phyloP scores from a whole-genome alignment of 192 early-diverging fungal species.

The Podila horticola region DNA sequence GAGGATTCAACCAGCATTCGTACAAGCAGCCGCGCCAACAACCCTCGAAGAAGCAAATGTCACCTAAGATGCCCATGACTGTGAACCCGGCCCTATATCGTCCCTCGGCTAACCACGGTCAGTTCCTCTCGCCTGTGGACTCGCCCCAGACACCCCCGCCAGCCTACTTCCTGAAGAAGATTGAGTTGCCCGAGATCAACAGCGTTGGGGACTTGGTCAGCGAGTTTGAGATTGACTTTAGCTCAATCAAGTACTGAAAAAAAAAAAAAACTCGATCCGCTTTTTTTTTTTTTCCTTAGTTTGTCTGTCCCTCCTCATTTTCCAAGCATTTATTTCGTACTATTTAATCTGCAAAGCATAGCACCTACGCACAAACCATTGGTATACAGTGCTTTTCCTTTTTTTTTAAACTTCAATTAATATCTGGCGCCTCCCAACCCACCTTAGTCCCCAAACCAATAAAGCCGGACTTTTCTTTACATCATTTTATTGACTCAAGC shows the following conservation, averaged over 20 bases:
- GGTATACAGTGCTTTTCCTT: no score
- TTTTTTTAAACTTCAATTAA: no score
- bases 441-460: neutral
- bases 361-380: no score
- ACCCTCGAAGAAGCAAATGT: neutral
- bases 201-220: conserved; percentile 32
- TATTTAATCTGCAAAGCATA: no score
- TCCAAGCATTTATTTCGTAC: no score
- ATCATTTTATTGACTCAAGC: no score
- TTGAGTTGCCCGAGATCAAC: conserved; percentile 32
- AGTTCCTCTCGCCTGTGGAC: conserved; percentile 33
- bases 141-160: conserved; percentile 43
- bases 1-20: conserved; percentile 15
- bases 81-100: conserved; percentile 9
- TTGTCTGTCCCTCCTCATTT: neutral
- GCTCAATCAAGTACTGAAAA: conserved; percentile 30
- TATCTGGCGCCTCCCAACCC: no score
- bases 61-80: conserved; percentile 1
- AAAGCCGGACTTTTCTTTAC: neutral
- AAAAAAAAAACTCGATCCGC: neutral
- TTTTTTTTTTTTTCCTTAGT: neutral
- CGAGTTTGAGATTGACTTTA: conserved; percentile 35
- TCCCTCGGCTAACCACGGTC: conserved; percentile 9
- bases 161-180: conserved; percentile 30
- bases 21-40: conserved; percentile 28